Evolutionary conservation across 2,329 filamentous ascomycete species (phyloP).

Genomic region (Alternaria triticimaculans): DNA sequence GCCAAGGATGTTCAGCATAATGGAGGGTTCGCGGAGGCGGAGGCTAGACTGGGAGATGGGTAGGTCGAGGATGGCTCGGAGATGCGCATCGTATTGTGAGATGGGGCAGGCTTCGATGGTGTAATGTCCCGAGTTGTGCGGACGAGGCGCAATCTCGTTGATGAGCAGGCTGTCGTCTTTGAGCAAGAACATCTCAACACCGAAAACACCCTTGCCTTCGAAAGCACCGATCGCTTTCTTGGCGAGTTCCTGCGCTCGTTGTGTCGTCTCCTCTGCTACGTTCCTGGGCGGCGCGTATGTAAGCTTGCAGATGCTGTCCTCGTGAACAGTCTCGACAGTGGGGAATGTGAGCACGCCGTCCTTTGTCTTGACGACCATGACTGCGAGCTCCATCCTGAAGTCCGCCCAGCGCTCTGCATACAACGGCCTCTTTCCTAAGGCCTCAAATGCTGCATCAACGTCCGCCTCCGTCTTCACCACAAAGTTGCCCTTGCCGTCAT

Average conservation of each 20-base stretch:
- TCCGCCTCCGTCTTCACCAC: conserved; percentile 66
- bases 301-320: conserved; percentile 93
- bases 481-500: conserved; percentile 85
- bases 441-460: conserved; percentile 70
- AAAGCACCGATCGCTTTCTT: conserved; percentile 79
- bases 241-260: conserved; percentile 76
- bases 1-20: conserved; percentile 63
- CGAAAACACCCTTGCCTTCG: conserved; percentile 90
- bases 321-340: conserved; percentile 91
- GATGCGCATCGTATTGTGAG: conserved; percentile 91
- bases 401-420: conserved; percentile 91
- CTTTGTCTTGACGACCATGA: conserved; percentile 93
- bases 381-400: conserved; percentile 85
- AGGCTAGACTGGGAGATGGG: conserved; percentile 62
- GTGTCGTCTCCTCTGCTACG: conserved; percentile 66
- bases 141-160: conserved; percentile 84
- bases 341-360: conserved; percentile 79
- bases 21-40: conserved; percentile 65
- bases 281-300: conserved; percentile 84
- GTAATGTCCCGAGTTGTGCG: conserved; percentile 93
- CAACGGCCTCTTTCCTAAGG: conserved; percentile 70
- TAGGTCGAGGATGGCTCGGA: conserved; percentile 79
- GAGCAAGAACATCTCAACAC: conserved; percentile 93
- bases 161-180: conserved; percentile 74
- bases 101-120: conserved; percentile 90